These are phyloP conservation scores for Paecilomyces niveus DNA, from an alignment of 2,329 filamentous ascomycete species.

Conservation along the genomic window DNA sequence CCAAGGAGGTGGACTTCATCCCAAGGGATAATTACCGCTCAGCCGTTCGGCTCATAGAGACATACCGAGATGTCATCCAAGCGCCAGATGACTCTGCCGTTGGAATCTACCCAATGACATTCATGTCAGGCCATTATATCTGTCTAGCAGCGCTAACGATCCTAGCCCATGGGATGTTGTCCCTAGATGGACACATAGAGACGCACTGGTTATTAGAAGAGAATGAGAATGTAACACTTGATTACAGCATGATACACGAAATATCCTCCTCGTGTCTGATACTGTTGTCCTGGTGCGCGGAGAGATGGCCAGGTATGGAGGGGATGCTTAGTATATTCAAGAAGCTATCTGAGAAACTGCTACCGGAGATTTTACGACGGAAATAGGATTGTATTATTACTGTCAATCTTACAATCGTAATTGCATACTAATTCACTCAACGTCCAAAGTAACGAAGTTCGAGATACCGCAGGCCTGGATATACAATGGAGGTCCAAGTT, in stretches of 20 bases:
- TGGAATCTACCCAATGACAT: constrained; percentile 23
- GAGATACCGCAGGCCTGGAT: background rate
- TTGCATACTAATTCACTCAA: background rate
- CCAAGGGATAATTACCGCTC: constrained; percentile 22
- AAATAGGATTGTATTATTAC: background rate
- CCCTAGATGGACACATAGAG: constrained; percentile 16
- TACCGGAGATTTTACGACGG: background rate
- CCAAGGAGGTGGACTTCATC: constrained; percentile 8
- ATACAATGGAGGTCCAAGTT: background rate
- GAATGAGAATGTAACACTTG: constrained; percentile 3
- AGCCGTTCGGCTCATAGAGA: constrained; percentile 19
- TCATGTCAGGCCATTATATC: constrained; percentile 25
- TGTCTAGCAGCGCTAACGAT: constrained; percentile 23
- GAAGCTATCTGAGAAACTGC: constrained; percentile 11
- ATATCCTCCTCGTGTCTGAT: constrained; percentile 17
- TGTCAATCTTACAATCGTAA: background rate
- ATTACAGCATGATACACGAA: constrained; percentile 16
- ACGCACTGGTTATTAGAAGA: background rate
- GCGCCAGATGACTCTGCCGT: constrained; percentile 19
- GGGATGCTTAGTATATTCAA: constrained; percentile 17
- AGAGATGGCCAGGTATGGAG: constrained; percentile 17
- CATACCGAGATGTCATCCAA: constrained; percentile 22
- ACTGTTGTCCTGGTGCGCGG: constrained; percentile 14
- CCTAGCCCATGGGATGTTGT: constrained; percentile 21
- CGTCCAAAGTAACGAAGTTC: background rate